phyloP scores from a whole-genome alignment of 2,329 filamentous ascomycete species.

The Aureobasidium pullulans region DNA sequence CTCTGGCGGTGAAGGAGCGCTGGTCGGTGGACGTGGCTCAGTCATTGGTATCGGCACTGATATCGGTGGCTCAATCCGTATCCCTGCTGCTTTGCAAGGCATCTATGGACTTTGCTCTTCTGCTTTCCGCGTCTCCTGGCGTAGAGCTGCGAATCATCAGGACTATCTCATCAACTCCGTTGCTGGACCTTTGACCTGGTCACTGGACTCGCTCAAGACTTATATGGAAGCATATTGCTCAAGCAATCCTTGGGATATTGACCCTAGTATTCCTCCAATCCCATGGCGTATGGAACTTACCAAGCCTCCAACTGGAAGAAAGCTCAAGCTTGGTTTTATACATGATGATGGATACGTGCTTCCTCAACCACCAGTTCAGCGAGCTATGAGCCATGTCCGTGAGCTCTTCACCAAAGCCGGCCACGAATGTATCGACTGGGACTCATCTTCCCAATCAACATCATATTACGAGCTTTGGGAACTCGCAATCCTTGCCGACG shows the following conservation, averaged over 20 bases:
- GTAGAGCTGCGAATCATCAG: constrained; percentile 24
- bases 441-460: not conserved
- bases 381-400: constrained; percentile 39
- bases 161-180: constrained; percentile 36
- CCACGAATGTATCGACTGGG: constrained; percentile 6
- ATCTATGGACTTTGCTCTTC: constrained; percentile 40
- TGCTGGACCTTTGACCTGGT: constrained; percentile 49
- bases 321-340: constrained; percentile 53
- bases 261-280: constrained; percentile 52
- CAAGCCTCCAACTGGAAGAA: constrained; percentile 23
- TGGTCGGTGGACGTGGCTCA: constrained; percentile 46
- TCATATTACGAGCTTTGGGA: constrained; percentile 5
- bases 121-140: constrained; percentile 33
- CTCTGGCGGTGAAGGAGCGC: constrained; percentile 51
- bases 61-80: constrained; percentile 45
- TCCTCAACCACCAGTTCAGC: constrained; percentile 58
- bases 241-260: constrained; percentile 48
- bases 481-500: constrained; percentile 3
- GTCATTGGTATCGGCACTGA: constrained; percentile 49
- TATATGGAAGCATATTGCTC: constrained; percentile 49
- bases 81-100: constrained; percentile 42
- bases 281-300: constrained; percentile 40
- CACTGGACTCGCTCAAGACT: constrained; percentile 44
- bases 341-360: constrained; percentile 58
- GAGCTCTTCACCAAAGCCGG: not conserved